Conservation (phyloP, 805 yeast genomes). For the Spencermartinsiella europaea region DNA sequence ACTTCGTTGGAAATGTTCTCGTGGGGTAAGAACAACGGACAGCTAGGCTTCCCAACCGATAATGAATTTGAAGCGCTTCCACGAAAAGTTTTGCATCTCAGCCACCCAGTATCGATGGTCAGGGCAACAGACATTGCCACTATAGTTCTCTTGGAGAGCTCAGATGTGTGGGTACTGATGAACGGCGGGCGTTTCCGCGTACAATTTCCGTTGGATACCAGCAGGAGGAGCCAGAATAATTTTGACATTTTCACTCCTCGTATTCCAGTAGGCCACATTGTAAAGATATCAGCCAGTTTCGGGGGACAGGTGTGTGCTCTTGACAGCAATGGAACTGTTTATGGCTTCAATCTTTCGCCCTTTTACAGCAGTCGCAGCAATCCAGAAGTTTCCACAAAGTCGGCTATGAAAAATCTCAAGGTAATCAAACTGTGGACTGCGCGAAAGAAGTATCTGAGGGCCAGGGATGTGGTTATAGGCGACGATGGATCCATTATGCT, state of each 20-base stretch:
- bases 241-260: slow-evolving; percentile 20
- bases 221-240: slow-evolving; percentile 9
- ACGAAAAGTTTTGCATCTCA: slow-evolving; percentile 43
- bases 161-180: slow-evolving; percentile 59
- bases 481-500: slow-evolving; percentile 64
- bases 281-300: slow-evolving; percentile 21
- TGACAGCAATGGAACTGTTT: slow-evolving; percentile 21
- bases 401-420: slow-evolving; percentile 12
- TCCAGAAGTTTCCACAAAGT: background rate
- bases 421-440: slow-evolving; percentile 26
- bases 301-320: slow-evolving; percentile 23
- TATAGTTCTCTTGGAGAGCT: slow-evolving; percentile 50
- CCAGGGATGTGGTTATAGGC: slow-evolving; percentile 62
- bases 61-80: slow-evolving; percentile 27
- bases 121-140: slow-evolving; percentile 67
- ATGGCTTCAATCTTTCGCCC: slow-evolving; percentile 20
- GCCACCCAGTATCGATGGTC: slow-evolving; percentile 48
- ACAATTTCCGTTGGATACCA: slow-evolving; percentile 26
- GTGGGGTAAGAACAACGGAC: slow-evolving; percentile 84
- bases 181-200: slow-evolving; percentile 54
- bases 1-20: slow-evolving; percentile 44
- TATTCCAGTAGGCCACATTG: slow-evolving; percentile 10
- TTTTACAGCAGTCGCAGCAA: slow-evolving; percentile 16
- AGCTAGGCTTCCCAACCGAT: slow-evolving; percentile 52
- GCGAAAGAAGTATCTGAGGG: slow-evolving; percentile 46